Base-by-base conservation (phyloP, 805 yeast genomes). In the Debaryomyces castellii region DNA sequence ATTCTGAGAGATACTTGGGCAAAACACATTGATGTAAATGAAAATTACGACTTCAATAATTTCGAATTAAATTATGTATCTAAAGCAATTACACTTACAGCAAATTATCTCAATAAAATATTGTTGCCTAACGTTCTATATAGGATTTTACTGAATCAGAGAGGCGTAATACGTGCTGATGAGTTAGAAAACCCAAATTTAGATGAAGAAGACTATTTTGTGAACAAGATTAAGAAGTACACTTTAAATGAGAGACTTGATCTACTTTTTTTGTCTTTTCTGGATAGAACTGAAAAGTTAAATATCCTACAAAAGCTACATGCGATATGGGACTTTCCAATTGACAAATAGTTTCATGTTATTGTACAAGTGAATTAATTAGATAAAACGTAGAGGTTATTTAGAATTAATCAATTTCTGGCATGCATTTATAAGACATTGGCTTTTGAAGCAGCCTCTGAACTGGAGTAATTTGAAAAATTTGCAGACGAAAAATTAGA, bases 1-100 rank as follows among this genome's bases (percentile, higher is more conserved):
- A 58, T 62, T 51, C 35, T 43, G 20, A 49, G 54, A 17, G 64
- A 64, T 30, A 55, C 63, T 1, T 81, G 87, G 87, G 76, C 71
- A 38, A 53, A 62, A 3, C 70, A 68, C 30, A 59, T 82, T 12
- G 73, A 73, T 14, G 71, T 76, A 11, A 71, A 76, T 51, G 89
- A 83, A 53, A 54, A 67, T 5, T 83, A 83, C 54, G 52, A 57
- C 14, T 78, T 62, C 47, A 55, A 70, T 1, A 51, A 50, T 12
- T 40, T 53, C 0, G 87, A 83, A 39, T 44, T 62, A 7, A 51
- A 56, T 14, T 14, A 53, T 4, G 47, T 75, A 1, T 56, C 76
- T 20, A 46, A 54, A 43, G 67, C 69, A 3, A 47, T 56, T 12
- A 56, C 65, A 1, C 22, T 48, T 20, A 47, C 58, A 7, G 53